Evolutionary conservation across 2,329 filamentous ascomycete species (phyloP).

Genomic region (Diaporthe ampelina): DNA sequence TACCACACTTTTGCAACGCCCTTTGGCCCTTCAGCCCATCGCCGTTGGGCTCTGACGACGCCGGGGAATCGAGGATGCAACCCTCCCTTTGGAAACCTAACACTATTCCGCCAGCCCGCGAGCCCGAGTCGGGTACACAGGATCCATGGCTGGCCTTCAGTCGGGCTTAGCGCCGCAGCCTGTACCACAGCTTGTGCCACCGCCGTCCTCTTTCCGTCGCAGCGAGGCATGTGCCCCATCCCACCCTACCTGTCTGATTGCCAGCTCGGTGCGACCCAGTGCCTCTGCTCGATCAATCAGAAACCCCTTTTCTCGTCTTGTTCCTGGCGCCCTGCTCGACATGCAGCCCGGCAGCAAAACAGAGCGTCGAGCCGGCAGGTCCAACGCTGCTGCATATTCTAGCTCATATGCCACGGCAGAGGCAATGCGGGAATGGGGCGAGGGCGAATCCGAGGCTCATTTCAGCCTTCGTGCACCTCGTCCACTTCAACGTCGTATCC

Average conservation of each 20-base stretch:
- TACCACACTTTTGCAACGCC: slow-evolving; percentile 10
- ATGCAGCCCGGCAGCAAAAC: slow-evolving; percentile 2
- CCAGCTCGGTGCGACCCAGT: slow-evolving; percentile 23
- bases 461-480: slow-evolving; percentile 7
- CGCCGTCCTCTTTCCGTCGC: neutral
- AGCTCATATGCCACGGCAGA: slow-evolving; percentile 26
- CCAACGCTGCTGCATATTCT: slow-evolving; percentile 31
- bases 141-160: neutral
- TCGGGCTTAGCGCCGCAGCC: slow-evolving; percentile 5
- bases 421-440: neutral
- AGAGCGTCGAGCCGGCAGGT: neutral
- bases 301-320: slow-evolving; percentile 24
- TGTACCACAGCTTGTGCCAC: slow-evolving; percentile 12
- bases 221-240: slow-evolving; percentile 26
- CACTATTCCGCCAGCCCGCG: slow-evolving; percentile 16
- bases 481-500: slow-evolving; percentile 14
- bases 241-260: slow-evolving; percentile 26
- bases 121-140: slow-evolving; percentile 5
- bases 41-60: slow-evolving; percentile 13
- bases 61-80: slow-evolving; percentile 32
- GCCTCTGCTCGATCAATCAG: slow-evolving; percentile 31
- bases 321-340: slow-evolving; percentile 24
- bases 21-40: slow-evolving; percentile 9
- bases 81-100: slow-evolving; percentile 20
- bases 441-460: slow-evolving; percentile 16